Evolutionary conservation across 768 basidiomycete genomes (phyloP), one percentile per base, ranked within the genome.

Genomic region (Infundibulicybe gibba): DNA sequence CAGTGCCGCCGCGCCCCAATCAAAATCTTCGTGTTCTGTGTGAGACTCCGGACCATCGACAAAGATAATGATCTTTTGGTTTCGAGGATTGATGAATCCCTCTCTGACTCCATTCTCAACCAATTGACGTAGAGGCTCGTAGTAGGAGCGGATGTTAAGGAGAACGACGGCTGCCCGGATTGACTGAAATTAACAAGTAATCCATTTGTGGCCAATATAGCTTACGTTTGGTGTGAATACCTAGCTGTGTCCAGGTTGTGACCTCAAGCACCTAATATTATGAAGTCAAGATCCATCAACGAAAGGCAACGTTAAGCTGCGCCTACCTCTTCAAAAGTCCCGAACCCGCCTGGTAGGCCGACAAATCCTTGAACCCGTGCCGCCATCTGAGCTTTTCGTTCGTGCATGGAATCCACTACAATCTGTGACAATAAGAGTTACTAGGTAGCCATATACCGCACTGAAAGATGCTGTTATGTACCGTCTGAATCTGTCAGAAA

Each of bases 341-440:
- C 95, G 59, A 83, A 97, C 0, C 95, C 95, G 15, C 95, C 95
- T 1, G 95, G 94, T 15, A 99, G 70, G 10, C 84, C 90, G 40
- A 97, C 69, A 56, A 99, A 99, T 0, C 83, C 94, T 14, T 77
- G 75, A 0, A 80, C 80, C 8, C 87, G 72, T 52, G 78, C 79
- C 0, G 94, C 93, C 94, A 98, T 97, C 61, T 88, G 83, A 8
- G 87, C 74, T 60, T 97, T 97, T 12, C 94, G 82, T 56, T 94
- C 83, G 52, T 90, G 89, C 88, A 92, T 93, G 0, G 86, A 86
- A 49, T 80, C 69, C 2, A 91, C 89, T 6, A 92, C 62, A 44
- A 91, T 71, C 81, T 87, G 48, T 21, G 15, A 25, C 15, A n/a
- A 40, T n/a, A 38, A 42, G 44, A 50, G 50, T 46, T 50, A n/a